phyloP scores from a whole-genome alignment of 768 basidiomycete genomes.

The Pisolithus marmoratus region DNA sequence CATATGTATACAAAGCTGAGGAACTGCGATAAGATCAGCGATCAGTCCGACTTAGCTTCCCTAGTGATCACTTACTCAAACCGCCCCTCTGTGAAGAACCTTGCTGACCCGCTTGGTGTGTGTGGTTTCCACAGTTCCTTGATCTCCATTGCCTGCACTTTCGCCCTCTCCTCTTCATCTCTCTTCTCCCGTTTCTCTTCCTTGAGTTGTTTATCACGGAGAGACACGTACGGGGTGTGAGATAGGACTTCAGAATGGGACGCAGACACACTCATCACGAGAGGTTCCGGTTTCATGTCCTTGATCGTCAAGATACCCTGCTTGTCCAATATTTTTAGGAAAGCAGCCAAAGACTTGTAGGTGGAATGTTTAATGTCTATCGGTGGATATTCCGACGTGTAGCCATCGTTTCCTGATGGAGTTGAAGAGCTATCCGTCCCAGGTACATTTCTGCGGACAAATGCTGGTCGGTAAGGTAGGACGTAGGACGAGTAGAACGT shows the following conservation, averaged over 20 bases:
- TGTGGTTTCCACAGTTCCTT: constrained; percentile 76
- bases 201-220: constrained; percentile 58
- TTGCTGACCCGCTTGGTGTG: constrained; percentile 37
- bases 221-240: constrained; percentile 48
- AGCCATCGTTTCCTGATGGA: no score
- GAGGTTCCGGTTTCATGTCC: constrained; percentile 47
- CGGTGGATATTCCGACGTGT: no score
- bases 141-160: constrained; percentile 49
- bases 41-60: background rate
- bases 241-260: constrained; percentile 50
- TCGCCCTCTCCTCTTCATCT: constrained; percentile 44
- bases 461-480: no score
- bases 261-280: constrained; percentile 49
- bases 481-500: no score
- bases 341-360: no score
- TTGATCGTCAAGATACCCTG: no score
- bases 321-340: no score
- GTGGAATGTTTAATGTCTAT: no score
- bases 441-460: no score
- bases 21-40: constrained; percentile 32
- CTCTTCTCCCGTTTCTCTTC: constrained; percentile 54
- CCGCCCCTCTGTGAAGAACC: no score
- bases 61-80: no score
- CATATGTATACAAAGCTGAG: constrained; percentile 45
- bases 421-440: no score